Evolutionary conservation across 2,329 filamentous ascomycete genomes (phyloP), one percentile per base, ranked within the genome.

Genomic region (Arthrobotrys iridis): DNA sequence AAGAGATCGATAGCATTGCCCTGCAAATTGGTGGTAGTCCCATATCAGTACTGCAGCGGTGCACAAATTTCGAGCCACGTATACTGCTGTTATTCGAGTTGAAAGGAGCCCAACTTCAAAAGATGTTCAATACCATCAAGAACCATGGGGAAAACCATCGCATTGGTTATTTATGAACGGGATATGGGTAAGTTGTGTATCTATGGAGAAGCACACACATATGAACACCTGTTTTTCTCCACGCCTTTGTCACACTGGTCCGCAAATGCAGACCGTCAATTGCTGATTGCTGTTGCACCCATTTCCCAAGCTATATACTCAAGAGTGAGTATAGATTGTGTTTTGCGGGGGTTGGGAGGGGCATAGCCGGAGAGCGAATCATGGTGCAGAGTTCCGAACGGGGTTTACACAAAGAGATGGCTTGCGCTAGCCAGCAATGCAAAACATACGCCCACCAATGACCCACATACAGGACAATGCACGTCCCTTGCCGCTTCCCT

Each of bases 391-490:
- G 50, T 74, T 45, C 55, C 55, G 55, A 66, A 66, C 43, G 60
- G 60, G 59, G 66, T 55, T 52, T 35, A 45, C 60, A 52, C 60
- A 57, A 37, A 57, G 43, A 50, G 55, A 66, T 59, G 68, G 64
- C 43, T 57, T 45, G 52, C 57, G 26, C 64, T 52, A 63, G 60
- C 68, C 64, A 63, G 52, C 64, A 70, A 68, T 74, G 70, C 70
- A 74, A 45, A 74, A 74, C 70, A 74, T 74, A 74, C 60, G 41
- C 50, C 60, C 59, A 58, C 41, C 43, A 65, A 57, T 63, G 46
- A 57, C 70, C 68, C 60, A 73, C 50, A 65, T 66, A 43, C 59
- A 63, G 57, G 7, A 60, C 20, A 41, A 37, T 37, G 28, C 40
- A 33, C 43, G 55, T 50, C 62, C 70, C 70, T 66, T 64, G 68